Evolutionary conservation across 1,284 basidiomycete species (phyloP).

Genomic region (Leucoagaricus sp.): DNA sequence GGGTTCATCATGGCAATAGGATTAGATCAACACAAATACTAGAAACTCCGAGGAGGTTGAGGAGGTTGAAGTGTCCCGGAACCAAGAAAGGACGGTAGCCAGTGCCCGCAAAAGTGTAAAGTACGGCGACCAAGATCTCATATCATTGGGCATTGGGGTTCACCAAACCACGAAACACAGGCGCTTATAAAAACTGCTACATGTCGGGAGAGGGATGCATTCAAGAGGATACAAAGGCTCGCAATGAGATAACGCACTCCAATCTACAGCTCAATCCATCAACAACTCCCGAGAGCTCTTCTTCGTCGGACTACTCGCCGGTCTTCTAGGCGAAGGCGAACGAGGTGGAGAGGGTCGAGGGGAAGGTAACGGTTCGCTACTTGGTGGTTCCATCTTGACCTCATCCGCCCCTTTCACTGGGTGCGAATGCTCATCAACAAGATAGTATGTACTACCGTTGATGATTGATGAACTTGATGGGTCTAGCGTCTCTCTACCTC

Average conservation of each 20-base stretch:
- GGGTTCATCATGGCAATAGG: too few relatives aligned
- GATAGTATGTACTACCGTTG: constrained; percentile 10
- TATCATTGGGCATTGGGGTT: too few relatives aligned
- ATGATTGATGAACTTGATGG: constrained; percentile 4
- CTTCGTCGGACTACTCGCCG: background rate
- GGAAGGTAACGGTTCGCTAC: background rate
- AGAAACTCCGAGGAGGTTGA: too few relatives aligned
- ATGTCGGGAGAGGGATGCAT: too few relatives aligned
- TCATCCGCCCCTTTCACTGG: background rate
- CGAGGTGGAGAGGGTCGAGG: background rate
- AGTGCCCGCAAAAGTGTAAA: too few relatives aligned
- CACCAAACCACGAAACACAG: too few relatives aligned
- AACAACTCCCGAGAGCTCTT: background rate
- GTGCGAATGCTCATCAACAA: constrained; percentile 5
- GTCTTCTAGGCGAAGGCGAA: background rate
- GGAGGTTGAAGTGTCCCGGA: too few relatives aligned
- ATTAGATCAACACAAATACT: too few relatives aligned
- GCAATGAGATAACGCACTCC: background rate
- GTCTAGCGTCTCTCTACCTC: background rate
- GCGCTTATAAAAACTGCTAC: too few relatives aligned
- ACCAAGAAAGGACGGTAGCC: too few relatives aligned
- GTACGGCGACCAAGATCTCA: too few relatives aligned
- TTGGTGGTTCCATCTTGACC: background rate
- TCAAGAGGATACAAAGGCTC: too few relatives aligned
- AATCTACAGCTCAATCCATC: background rate